Percentiles rank a stretch among this genome's conserved stretches.
Conservation (phyloP, 441 rosid species). For the Erodium moschatum region DNA sequence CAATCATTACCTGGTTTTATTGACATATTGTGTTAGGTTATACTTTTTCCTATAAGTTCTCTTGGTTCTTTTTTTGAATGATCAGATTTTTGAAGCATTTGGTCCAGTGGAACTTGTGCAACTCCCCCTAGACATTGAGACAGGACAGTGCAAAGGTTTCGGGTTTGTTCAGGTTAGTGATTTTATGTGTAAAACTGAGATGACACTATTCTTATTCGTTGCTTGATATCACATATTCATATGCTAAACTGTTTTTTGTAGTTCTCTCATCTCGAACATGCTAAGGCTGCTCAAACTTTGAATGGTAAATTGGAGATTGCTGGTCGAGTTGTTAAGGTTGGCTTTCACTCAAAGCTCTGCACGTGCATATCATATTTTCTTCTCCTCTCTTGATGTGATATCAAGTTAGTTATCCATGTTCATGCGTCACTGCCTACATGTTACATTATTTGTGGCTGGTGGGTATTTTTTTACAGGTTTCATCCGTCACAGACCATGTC, state of each 20-base stretch:
- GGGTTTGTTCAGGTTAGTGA: conserved; percentile 83
- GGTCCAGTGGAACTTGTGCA: conserved; percentile 91
- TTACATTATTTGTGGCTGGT: conserved; percentile 7
- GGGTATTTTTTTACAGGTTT: conserved; percentile 38
- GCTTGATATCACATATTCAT: neutral
- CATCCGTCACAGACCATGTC: conserved; percentile 81
- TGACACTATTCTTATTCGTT: neutral
- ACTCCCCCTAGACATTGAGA: conserved; percentile 78
- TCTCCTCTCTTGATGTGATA: neutral
- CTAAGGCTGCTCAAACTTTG: conserved; percentile 75
- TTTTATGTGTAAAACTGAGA: conserved; percentile 14
- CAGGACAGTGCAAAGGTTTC: conserved; percentile 90
- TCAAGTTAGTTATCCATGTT: no score
- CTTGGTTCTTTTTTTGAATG: neutral
- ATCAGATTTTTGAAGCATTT: conserved; percentile 80
- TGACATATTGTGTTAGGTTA: neutral
- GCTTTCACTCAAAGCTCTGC: conserved; percentile 8
- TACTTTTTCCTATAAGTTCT: neutral
- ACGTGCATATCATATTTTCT: conserved; percentile 1
- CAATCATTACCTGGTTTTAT: neutral
- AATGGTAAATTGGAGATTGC: conserved; percentile 90
- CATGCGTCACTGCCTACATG: no score
- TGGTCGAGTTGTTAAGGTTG: conserved; percentile 77
- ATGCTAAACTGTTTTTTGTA: conserved; percentile 22
- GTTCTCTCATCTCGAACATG: conserved; percentile 85